Base-by-base conservation (phyloP, 164 flowering plant genomes). In the Vitis labrusca region DNA sequence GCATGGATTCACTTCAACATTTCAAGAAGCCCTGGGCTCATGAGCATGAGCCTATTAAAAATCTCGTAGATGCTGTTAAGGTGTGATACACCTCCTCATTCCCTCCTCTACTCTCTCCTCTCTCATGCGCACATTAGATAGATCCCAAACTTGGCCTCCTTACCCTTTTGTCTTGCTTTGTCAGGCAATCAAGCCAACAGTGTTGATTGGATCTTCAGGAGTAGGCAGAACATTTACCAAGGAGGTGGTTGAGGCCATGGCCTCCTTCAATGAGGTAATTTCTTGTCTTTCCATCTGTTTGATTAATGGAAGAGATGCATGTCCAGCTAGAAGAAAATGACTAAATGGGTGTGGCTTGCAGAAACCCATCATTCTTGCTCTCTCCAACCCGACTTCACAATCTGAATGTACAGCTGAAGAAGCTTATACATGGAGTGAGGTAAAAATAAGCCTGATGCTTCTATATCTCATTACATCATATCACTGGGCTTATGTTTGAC, bases 11-110 rank as follows among this genome's bases (percentile, higher is more conserved):
- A 12, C 93, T 95, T 50, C 97, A 91, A 77, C 94, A 93, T 82
- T 95, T 95, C 79, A 95, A 95, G 86, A 83, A 85, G 81, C 97
- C 97, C 8, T 95, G 99, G 99, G 98, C 98, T 64, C 99, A 95
- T 80, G 98, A 93, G 10, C 99, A 90, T 70, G 91, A 91, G 73
- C 98, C 98, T 7, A 77, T 90, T 37, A 84, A 71, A 50, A 78
- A 78, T 23, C 89, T 95, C 58, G 61, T 88, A 50, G 88, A 91
- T 71, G 99, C 97, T 77, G 88, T 95, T 61, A 89, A 95, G 79
- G 99, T 89, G 61, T 51, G 75, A 60, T 47, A 12, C 64, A 14
- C 53, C 55, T 30, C 54, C 6, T 56, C 53, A n/a, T 51, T 57
- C 56, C 12, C 47, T 61, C 10, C 16, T 59, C 29, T 59, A 29